A percentile compares a stretch with the other conserved stretches of the same genome.
These are phyloP conservation scores for Alloteropsis semialata DNA, from an alignment of 176 grass and related monocot genomes.

Conservation along the genomic window DNA sequence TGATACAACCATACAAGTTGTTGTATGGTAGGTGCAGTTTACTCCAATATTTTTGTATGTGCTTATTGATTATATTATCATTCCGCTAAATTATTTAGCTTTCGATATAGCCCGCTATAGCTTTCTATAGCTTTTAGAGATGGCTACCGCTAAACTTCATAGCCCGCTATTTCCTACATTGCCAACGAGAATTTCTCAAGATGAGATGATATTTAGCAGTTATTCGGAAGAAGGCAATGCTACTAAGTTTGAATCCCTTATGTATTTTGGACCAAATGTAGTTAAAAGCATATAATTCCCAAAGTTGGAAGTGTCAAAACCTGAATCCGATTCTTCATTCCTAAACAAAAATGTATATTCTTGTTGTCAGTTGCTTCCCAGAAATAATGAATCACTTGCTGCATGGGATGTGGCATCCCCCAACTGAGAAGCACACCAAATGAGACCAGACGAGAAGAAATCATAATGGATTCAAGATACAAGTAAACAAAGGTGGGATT, in stretches of 20 bases:
- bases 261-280: background rate
- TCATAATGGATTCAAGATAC: background rate
- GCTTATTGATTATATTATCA: too few relatives aligned
- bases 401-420: background rate
- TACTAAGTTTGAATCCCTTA: background rate
- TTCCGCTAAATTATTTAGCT: too few relatives aligned
- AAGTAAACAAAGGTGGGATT: background rate
- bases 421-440: background rate
- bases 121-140: too few relatives aligned
- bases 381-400: background rate
- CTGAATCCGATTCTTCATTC: background rate
- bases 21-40: too few relatives aligned
- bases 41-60: too few relatives aligned
- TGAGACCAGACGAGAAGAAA: background rate
- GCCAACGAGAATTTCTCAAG: background rate
- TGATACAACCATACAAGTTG: too few relatives aligned
- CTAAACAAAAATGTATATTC: background rate
- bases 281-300: background rate
- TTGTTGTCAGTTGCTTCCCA: background rate
- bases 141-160: too few relatives aligned
- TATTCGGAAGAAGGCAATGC: background rate
- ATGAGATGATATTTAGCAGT: background rate
- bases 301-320: background rate
- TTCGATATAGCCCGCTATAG: too few relatives aligned
- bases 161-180: too few relatives aligned